These are phyloP conservation scores for Albatrellus ellisii DNA, from an alignment of 768 basidiomycete genomes.

Conservation along the genomic window DNA sequence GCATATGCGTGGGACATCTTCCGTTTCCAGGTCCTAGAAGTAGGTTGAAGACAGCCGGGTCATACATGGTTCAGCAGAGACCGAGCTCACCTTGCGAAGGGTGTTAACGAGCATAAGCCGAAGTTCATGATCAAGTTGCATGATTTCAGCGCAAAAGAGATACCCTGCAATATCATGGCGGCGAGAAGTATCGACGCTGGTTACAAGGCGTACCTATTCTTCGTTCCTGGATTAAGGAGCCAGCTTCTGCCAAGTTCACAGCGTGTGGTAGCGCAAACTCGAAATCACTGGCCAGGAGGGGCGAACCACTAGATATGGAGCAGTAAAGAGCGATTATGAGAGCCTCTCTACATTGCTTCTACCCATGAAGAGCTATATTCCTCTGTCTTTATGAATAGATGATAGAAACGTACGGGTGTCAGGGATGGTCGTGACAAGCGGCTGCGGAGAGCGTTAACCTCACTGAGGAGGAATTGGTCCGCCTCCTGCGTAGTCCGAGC, in stretches of 20 bases:
- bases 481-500: conserved; percentile 41
- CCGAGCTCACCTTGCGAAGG: conserved; percentile 49
- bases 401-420: conserved; percentile 35
- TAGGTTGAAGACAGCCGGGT: background rate
- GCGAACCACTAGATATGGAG: conserved; percentile 33
- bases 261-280: conserved; percentile 69
- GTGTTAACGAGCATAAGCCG: conserved; percentile 81
- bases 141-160: conserved; percentile 61
- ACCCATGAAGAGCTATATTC: conserved; percentile 1
- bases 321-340: conserved; percentile 66
- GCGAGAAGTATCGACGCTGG: background rate
- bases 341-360: conserved; percentile 56
- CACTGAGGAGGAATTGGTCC: conserved; percentile 45
- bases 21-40: conserved; percentile 57
- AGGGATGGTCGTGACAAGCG: conserved; percentile 37
- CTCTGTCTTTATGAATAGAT: background rate
- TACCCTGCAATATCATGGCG: conserved; percentile 38
- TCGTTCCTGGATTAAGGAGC: conserved; percentile 45
- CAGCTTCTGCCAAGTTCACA: conserved; percentile 63
- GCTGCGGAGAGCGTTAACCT: conserved; percentile 43
- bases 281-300: conserved; percentile 30
- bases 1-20: conserved; percentile 40
- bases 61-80: background rate
- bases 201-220: conserved; percentile 38
- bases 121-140: conserved; percentile 56